These are phyloP conservation scores for Metroxylon sagu DNA, from an alignment of 176 grass and related monocot genomes.

Conservation along the genomic window DNA sequence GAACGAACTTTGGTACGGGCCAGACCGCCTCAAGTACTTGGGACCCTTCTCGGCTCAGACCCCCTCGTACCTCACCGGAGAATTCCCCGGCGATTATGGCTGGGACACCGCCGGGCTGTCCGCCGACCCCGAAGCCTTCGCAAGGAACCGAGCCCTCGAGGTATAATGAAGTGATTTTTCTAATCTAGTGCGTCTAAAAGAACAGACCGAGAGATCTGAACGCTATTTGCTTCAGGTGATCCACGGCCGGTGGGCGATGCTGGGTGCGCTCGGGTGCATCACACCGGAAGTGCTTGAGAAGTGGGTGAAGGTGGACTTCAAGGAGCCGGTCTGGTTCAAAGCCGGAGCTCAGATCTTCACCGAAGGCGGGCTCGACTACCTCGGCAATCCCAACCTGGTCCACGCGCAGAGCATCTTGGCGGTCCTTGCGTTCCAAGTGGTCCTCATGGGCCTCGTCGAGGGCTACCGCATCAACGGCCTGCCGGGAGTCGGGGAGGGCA, in stretches of 20 bases:
- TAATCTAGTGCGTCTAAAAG: too few relatives aligned
- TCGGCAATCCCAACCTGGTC: constrained; percentile 93
- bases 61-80: constrained; percentile 77
- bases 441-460: constrained; percentile 94
- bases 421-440: constrained; percentile 73
- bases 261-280: constrained; percentile 87
- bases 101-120: constrained; percentile 95
- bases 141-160: constrained; percentile 81
- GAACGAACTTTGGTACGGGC: constrained; percentile 82
- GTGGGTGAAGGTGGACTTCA: constrained; percentile 89
- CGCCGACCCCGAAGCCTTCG: constrained; percentile 90
- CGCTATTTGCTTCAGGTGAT: constrained; percentile 35
- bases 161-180: constrained; percentile 11
- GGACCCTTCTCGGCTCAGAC: constrained; percentile 91
- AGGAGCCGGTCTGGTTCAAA: constrained; percentile 98
- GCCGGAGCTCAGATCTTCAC: constrained; percentile 96
- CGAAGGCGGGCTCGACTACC: constrained; percentile 92
- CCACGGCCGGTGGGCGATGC: constrained; percentile 91
- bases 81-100: constrained; percentile 91
- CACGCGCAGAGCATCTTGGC: constrained; percentile 97
- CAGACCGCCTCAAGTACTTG: constrained; percentile 84
- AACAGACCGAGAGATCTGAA: too few relatives aligned
- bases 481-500: constrained; percentile 75
- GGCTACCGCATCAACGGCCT: constrained; percentile 92
- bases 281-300: constrained; percentile 79